These are phyloP conservation scores for Fusarium sp. DNA, from an alignment of 2,329 filamentous ascomycete genomes.

Conservation along the genomic window DNA sequence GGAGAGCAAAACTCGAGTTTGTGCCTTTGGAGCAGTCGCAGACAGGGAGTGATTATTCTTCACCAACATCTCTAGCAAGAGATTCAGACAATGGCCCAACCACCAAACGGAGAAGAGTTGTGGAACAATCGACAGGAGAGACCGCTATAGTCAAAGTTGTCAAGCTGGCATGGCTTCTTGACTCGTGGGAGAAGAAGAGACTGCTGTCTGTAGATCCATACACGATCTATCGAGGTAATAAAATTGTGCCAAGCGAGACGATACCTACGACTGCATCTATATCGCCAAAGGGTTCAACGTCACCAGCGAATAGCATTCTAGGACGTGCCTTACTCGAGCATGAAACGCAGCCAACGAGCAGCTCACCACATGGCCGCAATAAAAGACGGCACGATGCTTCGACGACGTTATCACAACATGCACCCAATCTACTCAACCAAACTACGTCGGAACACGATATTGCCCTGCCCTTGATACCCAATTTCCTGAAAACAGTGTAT, in stretches of 20 bases:
- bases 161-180: conserved; percentile 70
- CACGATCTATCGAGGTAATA: conserved; percentile 66
- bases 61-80: neutral
- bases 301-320: conserved; percentile 38
- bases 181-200: conserved; percentile 61
- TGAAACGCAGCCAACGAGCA: conserved; percentile 6
- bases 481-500: conserved; percentile 73
- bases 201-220: conserved; percentile 66
- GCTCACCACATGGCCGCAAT: conserved; percentile 23
- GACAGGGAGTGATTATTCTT: neutral
- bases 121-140: neutral
- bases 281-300: conserved; percentile 15
- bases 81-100: conserved; percentile 14
- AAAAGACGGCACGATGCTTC: conserved; percentile 24
- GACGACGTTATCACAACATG: conserved; percentile 30
- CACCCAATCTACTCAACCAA: conserved; percentile 68
- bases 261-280: neutral
- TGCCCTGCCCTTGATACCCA: conserved; percentile 74
- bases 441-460: conserved; percentile 85
- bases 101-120: conserved; percentile 42
- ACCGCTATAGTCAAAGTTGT: conserved; percentile 64
- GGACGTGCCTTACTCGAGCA: conserved; percentile 41
- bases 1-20: conserved; percentile 73
- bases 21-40: conserved; percentile 53
- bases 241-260: conserved; percentile 31